A percentile compares a stretch with the other conserved stretches of the same genome.
Evolutionary conservation across 1,284 basidiomycete species (phyloP).

Genomic region (Caloboletus firmus): DNA sequence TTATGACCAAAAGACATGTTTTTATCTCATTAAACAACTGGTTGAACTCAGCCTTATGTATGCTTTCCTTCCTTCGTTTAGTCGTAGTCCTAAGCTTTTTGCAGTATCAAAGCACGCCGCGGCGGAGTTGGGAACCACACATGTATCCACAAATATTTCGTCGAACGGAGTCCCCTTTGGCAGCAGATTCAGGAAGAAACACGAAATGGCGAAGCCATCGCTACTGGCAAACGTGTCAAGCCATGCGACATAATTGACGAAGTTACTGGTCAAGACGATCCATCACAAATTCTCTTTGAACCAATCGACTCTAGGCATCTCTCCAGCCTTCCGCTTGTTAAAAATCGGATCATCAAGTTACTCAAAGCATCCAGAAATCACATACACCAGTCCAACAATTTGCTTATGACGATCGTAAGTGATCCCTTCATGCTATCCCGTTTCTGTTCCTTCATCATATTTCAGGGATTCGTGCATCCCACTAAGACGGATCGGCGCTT

Average conservation of each 20-base stretch:
- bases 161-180: conserved; percentile 69
- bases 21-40: conserved; percentile 78
- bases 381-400: conserved; percentile 67
- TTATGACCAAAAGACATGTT: conserved; percentile 88
- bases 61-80: conserved; percentile 27
- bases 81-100: conserved; percentile 4
- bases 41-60: conserved; percentile 74
- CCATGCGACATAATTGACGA: conserved; percentile 32
- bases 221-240: conserved; percentile 28
- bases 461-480: conserved; percentile 70
- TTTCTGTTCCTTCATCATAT: conserved; percentile 7
- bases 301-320: conserved; percentile 75
- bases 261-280: conserved; percentile 28
- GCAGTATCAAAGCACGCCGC: conserved; percentile 69
- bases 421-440: not conserved
- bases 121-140: conserved; percentile 76
- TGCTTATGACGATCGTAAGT: conserved; percentile 67
- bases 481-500: conserved; percentile 74
- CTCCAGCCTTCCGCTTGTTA: conserved; percentile 67
- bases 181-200: conserved; percentile 64
- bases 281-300: conserved; percentile 50
- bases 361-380: conserved; percentile 65
- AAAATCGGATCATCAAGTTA: conserved; percentile 64
- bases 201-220: conserved; percentile 36
- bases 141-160: conserved; percentile 77